Evolutionary conservation across 1,284 basidiomycete genomes (phyloP).

Genomic region (Ceratobasidium sp.): DNA sequence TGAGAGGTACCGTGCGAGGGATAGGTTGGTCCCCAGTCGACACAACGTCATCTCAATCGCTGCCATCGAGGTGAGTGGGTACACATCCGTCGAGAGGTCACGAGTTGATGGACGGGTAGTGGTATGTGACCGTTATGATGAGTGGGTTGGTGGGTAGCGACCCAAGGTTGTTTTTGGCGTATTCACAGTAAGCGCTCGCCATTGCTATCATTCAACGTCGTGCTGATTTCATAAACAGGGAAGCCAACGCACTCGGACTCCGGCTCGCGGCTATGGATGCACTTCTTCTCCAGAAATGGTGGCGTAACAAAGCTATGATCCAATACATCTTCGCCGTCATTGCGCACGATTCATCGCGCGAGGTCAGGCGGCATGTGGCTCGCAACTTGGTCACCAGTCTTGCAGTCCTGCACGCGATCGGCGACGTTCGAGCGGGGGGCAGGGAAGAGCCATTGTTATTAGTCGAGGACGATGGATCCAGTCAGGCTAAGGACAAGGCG

Average conservation of each 20-base stretch:
- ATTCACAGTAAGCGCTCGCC: constrained; percentile 73
- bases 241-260: constrained; percentile 92
- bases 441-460: constrained; percentile 79
- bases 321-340: constrained; percentile 91
- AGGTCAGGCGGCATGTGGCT: constrained; percentile 85
- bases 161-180: constrained; percentile 80
- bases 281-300: constrained; percentile 90
- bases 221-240: constrained; percentile 56
- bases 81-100: constrained; percentile 15
- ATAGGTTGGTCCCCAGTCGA: constrained; percentile 91
- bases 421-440: constrained; percentile 77
- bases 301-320: constrained; percentile 75
- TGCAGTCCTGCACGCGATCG: constrained; percentile 85
- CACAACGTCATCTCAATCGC: constrained; percentile 95
- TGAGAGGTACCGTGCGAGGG: constrained; percentile 92
- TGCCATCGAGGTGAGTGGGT: constrained; percentile 73
- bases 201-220: background rate
- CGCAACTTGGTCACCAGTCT: constrained; percentile 86
- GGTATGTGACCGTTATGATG: constrained; percentile 79
- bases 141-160: constrained; percentile 85
- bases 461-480: constrained; percentile 84
- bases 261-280: constrained; percentile 93
- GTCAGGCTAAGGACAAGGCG: constrained; percentile 70
- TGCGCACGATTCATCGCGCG: constrained; percentile 81
- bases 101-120: constrained; percentile 56